Evolutionary conservation across 139 green algal genomes (phyloP), one percentile per base, ranked within the genome.

Genomic region (Zygnema circumcarinatum): DNA sequence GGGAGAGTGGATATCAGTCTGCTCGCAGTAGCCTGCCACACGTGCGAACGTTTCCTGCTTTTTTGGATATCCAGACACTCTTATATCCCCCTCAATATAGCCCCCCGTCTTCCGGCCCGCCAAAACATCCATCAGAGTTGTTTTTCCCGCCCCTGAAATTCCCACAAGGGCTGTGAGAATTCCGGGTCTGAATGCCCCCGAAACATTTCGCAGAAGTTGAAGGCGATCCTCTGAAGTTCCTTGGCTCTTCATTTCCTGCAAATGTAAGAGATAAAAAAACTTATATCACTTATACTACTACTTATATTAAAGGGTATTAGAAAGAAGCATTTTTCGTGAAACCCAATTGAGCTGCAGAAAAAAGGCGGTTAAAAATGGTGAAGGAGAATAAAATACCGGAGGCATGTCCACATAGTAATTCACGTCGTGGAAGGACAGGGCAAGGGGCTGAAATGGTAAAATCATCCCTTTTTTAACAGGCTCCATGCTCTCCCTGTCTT

Each of bases 1-100:
- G 3, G 86, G 86, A 29, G 86, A 87, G 41, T 90, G 86, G 2
- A 86, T 72, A 36, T 90, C 86, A 39, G 36, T 87, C 62, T 89
- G 85, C 42, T 92, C 88, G 16, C 39, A 73, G 74, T 95, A 96
- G 3, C 91, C 94, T 22, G 69, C 87, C 36, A 96, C 86, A 40
- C 94, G 90, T 20, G 89, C 82, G 47, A 95, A 96, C 33, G 93
- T 93, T 40, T 52, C 32, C 39, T 93, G 78, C 33, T 93, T 88
- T 84, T 94, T 92, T 1, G 93, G 92, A 72, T 88, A 81, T 0
- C 94, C 94, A 38, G 93, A 93, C 25, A 96, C 88, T 29, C 81
- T 76, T 56, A 96, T 88, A 52, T 96, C 93, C 36, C 94, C 94
- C 39, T 88, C 83, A 54, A 88, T 88, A 54, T 88, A 88, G 29